Conservation (phyloP, 192 early-diverging fungal genomes). For the Diversispora epigaea region DNA sequence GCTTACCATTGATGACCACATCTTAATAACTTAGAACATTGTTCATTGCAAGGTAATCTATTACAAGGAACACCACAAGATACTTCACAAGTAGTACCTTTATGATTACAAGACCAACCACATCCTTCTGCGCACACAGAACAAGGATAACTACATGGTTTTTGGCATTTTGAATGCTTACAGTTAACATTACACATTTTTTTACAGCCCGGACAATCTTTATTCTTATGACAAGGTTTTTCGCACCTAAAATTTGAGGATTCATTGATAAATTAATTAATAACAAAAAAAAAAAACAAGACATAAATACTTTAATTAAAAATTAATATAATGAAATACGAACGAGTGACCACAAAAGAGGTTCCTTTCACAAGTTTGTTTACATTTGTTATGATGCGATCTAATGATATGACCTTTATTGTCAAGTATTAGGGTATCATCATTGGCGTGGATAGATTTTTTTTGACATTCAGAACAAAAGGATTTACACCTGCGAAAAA, state of each 20-base stretch:
- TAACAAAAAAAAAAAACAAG: too few relatives aligned
- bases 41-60: constrained; percentile 53
- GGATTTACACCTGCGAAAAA: constrained; percentile 32
- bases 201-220: constrained; percentile 42
- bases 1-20: constrained; percentile 55
- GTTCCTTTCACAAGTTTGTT: constrained; percentile 36
- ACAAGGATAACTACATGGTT: constrained; percentile 43
- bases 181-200: constrained; percentile 42
- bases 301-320: too few relatives aligned
- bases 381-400: constrained; percentile 34
- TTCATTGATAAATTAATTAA: too few relatives aligned
- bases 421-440: neutral
- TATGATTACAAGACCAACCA: constrained; percentile 51
- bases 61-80: constrained; percentile 57
- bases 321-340: neutral
- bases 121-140: constrained; percentile 49
- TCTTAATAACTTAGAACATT: constrained; percentile 45
- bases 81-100: constrained; percentile 40
- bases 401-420: constrained; percentile 2
- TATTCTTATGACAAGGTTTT: neutral
- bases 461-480: constrained; percentile 44
- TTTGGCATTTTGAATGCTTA: constrained; percentile 42
- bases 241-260: constrained; percentile 21
- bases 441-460: neutral
- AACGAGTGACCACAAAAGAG: constrained; percentile 37